These are phyloP conservation scores for Allium fistulosum DNA, from an alignment of 106 monocot species.

Conservation along the genomic window DNA sequence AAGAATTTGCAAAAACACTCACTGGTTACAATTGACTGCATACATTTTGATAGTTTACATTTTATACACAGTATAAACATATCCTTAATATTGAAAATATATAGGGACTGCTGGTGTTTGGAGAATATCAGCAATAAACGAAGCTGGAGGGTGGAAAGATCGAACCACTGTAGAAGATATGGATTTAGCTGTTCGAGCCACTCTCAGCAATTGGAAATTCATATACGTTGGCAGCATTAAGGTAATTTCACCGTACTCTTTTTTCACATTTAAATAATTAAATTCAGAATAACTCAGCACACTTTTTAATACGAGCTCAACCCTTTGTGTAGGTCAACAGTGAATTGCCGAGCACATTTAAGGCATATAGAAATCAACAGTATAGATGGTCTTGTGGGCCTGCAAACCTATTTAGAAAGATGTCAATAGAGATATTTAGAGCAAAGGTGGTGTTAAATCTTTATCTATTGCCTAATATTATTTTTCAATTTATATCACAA, in stretches of 20 bases:
- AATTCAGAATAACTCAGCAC: background rate
- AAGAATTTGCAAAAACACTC: background rate
- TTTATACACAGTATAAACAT: too few relatives aligned
- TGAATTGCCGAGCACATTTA: slow-evolving; percentile 43
- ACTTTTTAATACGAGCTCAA: background rate
- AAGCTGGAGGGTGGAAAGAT: slow-evolving; percentile 21
- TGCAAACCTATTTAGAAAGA: slow-evolving; percentile 45
- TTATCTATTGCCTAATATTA: background rate
- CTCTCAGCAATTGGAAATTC: slow-evolving; percentile 12
- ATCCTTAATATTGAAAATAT: too few relatives aligned
- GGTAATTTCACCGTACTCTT: background rate
- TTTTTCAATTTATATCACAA: background rate
- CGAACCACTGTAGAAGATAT: slow-evolving; percentile 18
- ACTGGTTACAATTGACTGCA: too few relatives aligned
- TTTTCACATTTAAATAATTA: background rate
- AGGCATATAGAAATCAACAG: slow-evolving; percentile 48
- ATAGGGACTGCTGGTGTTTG: slow-evolving; percentile 20
- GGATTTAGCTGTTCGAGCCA: slow-evolving; percentile 21
- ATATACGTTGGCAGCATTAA: slow-evolving; percentile 12
- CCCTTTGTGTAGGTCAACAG: slow-evolving; percentile 31
- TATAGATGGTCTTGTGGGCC: slow-evolving; percentile 51
- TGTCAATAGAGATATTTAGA: slow-evolving; percentile 19
- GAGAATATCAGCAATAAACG: slow-evolving; percentile 16
- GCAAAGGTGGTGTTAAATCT: slow-evolving; percentile 16
- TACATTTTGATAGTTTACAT: too few relatives aligned